Evolutionary conservation across 331 rosid genomes (phyloP).

Genomic region (Saraca asoca): DNA sequence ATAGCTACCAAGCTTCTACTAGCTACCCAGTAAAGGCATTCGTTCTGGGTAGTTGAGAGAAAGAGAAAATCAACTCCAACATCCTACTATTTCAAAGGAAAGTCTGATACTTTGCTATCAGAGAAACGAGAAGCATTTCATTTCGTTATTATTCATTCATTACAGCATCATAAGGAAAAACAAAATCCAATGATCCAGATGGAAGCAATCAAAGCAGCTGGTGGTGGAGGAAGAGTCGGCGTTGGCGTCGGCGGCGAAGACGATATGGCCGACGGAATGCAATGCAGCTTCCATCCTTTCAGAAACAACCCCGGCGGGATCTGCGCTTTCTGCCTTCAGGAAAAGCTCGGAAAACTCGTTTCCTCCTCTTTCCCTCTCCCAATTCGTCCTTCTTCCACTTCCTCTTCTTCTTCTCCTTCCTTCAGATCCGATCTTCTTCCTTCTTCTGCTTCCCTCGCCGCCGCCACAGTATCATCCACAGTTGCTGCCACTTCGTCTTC

Average conservation of each 20-base stretch:
- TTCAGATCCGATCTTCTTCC: constrained; percentile 57
- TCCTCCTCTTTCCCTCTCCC: constrained; percentile 86
- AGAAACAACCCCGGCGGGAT: constrained; percentile 88
- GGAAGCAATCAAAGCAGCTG: constrained; percentile 51
- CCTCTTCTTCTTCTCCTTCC: constrained; percentile 77
- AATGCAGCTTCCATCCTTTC: constrained; percentile 79
- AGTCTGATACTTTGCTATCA: neutral
- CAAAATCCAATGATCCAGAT: constrained; percentile 28
- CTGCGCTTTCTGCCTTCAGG: constrained; percentile 94
- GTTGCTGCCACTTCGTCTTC: constrained; percentile 18
- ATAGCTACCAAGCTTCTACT: neutral
- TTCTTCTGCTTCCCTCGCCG: constrained; percentile 25
- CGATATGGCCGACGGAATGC: constrained; percentile 82
- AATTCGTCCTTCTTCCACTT: constrained; percentile 46
- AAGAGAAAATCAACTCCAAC: constrained; percentile 2
- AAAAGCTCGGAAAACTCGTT: constrained; percentile 87
- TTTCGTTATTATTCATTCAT: too few relatives aligned
- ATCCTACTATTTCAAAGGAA: neutral
- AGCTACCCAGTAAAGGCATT: neutral
- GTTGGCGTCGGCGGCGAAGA: constrained; percentile 42
- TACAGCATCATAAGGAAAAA: too few relatives aligned
- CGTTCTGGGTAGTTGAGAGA: neutral
- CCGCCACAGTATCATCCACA: neutral
- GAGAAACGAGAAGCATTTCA: neutral
- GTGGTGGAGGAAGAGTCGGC: constrained; percentile 44